Conservation (phyloP, 495 filamentous ascomycete species). For the Podospora sp. region DNA sequence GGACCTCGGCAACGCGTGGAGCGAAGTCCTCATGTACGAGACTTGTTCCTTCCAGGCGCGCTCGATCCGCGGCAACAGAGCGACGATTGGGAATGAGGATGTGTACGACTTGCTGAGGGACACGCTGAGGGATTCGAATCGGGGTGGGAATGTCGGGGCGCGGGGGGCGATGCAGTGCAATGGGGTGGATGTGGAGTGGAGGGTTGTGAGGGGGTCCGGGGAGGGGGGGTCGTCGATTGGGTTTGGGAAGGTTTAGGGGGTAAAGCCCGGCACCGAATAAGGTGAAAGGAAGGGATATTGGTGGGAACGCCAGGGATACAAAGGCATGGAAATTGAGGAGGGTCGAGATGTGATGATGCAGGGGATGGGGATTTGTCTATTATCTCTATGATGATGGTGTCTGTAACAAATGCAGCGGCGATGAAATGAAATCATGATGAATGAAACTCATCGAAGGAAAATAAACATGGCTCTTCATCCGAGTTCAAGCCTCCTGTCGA, state of each 20-base stretch:
- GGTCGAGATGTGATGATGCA: no score
- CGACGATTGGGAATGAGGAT: constrained; percentile 11
- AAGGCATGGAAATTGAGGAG: no score
- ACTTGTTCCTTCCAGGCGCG: constrained; percentile 7
- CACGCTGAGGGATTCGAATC: not conserved
- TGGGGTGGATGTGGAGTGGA: constrained; percentile 16
- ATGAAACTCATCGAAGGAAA: no score
- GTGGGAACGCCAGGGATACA: no score
- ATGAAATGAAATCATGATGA: no score
- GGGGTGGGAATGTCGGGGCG: constrained; percentile 3
- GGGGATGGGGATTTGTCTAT: no score
- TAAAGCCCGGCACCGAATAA: not conserved
- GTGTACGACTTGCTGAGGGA: constrained; percentile 10
- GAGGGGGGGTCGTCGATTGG: constrained; percentile 6
- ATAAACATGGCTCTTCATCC: no score
- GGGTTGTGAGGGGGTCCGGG: not conserved
- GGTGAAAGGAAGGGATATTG: no score
- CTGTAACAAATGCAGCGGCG: no score
- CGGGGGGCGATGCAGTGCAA: constrained; percentile 6
- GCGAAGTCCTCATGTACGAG: not conserved
- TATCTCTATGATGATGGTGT: no score
- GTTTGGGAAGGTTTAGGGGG: constrained; percentile 14
- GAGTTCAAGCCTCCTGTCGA: not conserved
- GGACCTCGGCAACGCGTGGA: constrained; percentile 2
- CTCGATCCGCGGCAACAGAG: not conserved